A percentile compares a stretch with the other conserved stretches of the same genome.
Evolutionary conservation across 345 rosid genomes (phyloP).

Genomic region (Melaleuca quinquenervia): DNA sequence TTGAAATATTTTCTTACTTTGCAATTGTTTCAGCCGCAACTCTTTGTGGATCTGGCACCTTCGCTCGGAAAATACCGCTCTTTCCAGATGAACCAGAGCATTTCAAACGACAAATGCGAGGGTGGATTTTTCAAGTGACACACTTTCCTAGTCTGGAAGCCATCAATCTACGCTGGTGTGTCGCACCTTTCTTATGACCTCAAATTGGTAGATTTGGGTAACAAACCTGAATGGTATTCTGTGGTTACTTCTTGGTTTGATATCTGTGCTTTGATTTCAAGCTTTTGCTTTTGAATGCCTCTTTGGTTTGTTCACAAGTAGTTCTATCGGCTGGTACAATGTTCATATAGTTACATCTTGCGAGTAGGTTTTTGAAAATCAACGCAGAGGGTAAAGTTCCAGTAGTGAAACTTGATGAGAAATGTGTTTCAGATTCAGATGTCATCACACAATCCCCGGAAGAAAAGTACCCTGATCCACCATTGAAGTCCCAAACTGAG

Average conservation of each 20-base stretch:
- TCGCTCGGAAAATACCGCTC: too few relatives aligned
- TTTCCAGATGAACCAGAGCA: too few relatives aligned
- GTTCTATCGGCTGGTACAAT: not conserved
- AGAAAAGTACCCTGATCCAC: conserved; percentile 81
- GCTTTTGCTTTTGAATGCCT: not conserved
- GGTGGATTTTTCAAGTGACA: too few relatives aligned
- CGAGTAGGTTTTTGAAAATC: conserved; percentile 63
- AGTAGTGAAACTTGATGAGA: conserved; percentile 65
- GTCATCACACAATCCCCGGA: conserved; percentile 70
- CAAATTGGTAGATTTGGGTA: conserved; percentile 73
- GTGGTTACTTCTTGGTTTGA: not conserved
- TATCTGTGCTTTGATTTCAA: not conserved
- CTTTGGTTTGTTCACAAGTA: not conserved
- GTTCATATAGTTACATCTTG: not conserved
- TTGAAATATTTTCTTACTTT: not conserved
- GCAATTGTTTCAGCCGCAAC: too few relatives aligned
- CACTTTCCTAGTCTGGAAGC: too few relatives aligned
- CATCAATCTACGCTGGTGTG: too few relatives aligned
- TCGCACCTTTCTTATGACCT: conserved; percentile 69
- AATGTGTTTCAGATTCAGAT: conserved; percentile 95
- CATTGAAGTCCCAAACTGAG: conserved; percentile 66
- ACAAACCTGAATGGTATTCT: conserved; percentile 87
- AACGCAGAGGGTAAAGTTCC: conserved; percentile 94
- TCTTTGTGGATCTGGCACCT: too few relatives aligned
- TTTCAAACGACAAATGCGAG: too few relatives aligned